phyloP scores from a whole-genome alignment of 2,329 filamentous ascomycete species.

The Decorospora gaudefroyi region DNA sequence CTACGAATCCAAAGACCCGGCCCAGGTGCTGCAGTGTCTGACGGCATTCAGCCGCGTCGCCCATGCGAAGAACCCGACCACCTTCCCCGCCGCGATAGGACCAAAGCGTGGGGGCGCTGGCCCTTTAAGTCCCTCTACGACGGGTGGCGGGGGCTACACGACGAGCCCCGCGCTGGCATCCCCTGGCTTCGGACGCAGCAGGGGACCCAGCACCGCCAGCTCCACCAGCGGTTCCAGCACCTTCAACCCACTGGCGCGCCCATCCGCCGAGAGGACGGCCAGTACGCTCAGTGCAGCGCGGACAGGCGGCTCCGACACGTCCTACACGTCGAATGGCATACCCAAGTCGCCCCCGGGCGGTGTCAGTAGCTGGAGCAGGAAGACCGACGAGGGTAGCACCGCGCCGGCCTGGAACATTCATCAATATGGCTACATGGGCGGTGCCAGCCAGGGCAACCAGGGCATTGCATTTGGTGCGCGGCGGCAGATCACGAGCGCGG shows the following conservation, averaged over 20 bases:
- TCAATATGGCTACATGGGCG: constrained; percentile 96
- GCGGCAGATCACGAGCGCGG: constrained; percentile 85
- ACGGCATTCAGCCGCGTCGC: constrained; percentile 89
- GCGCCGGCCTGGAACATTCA: constrained; percentile 97
- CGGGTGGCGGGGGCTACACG: constrained; percentile 30
- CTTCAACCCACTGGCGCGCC: constrained; percentile 51
- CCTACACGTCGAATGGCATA: constrained; percentile 56
- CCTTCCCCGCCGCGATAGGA: constrained; percentile 77
- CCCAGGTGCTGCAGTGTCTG: constrained; percentile 92
- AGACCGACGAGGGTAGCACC: constrained; percentile 76
- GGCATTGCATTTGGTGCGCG: constrained; percentile 90
- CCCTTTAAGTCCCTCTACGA: constrained; percentile 43
- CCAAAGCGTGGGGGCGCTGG: constrained; percentile 63
- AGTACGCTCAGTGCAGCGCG: constrained; percentile 55
- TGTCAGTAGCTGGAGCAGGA: constrained; percentile 92
- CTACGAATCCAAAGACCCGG: constrained; percentile 92
- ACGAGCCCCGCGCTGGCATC: constrained; percentile 35
- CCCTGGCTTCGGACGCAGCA: constrained; percentile 38
- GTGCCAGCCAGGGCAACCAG: constrained; percentile 92
- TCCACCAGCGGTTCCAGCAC: constrained; percentile 50
- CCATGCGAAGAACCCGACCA: constrained; percentile 70
- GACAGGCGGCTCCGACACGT: constrained; percentile 62
- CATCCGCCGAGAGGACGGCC: constrained; percentile 43
- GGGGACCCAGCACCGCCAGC: constrained; percentile 55
- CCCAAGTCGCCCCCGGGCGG: constrained; percentile 54